These are phyloP conservation scores for Fragilaria radians DNA, from an alignment of 108 stramenopile genomes.

Conservation along the genomic window DNA sequence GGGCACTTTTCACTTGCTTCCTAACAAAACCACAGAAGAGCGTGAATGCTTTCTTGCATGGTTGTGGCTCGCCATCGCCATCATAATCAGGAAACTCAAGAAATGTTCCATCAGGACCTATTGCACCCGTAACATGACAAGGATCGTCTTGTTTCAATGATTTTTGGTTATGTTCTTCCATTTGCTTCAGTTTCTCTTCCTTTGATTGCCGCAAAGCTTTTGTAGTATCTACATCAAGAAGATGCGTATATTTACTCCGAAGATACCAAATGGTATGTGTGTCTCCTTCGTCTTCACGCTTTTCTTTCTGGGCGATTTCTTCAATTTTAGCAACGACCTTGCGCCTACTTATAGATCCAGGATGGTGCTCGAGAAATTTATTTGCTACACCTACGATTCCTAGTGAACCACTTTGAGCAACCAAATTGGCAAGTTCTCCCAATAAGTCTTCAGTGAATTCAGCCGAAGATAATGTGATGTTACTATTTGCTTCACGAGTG, in stretches of 20 bases:
- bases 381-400: constrained; percentile 21
- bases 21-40: constrained; percentile 63
- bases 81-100: constrained; percentile 76
- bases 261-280: constrained; percentile 23
- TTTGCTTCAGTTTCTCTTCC: constrained; percentile 16
- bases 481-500: constrained; percentile 4
- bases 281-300: constrained; percentile 30
- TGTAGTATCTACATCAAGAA: constrained; percentile 21
- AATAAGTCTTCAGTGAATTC: constrained; percentile 24
- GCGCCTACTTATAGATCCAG: constrained; percentile 17
- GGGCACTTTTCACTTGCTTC: constrained; percentile 59
- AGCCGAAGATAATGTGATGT: constrained; percentile 1
- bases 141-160: not conserved
- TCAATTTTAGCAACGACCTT: constrained; percentile 22
- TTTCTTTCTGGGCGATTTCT: constrained; percentile 29
- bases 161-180: constrained; percentile 7
- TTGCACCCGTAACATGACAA: constrained; percentile 32
- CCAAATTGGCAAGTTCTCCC: constrained; percentile 23
- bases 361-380: constrained; percentile 12
- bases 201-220: constrained; percentile 12
- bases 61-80: constrained; percentile 57
- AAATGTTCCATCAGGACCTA: constrained; percentile 60
- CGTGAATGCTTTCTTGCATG: constrained; percentile 77
- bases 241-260: constrained; percentile 7
- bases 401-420: constrained; percentile 16